Conservation (phyloP, 169 alveolate genomes). For the Cardiosporidium cionae region DNA sequence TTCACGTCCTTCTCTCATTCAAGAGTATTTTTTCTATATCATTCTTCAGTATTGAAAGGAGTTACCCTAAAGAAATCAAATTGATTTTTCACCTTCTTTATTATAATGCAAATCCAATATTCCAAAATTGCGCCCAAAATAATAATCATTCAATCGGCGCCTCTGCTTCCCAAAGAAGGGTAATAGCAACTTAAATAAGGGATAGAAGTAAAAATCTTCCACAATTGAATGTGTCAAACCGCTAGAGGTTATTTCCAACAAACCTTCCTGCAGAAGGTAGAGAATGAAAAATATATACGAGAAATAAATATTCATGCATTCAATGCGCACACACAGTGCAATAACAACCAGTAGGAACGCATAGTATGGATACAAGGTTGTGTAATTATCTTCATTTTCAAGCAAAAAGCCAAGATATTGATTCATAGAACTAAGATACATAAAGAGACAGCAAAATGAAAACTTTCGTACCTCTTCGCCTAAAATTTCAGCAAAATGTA, state of each 20-base stretch:
- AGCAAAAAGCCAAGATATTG: too few relatives aligned
- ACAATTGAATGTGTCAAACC: not conserved
- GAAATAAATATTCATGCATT: too few relatives aligned
- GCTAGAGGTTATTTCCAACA: not conserved
- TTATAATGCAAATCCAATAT: not conserved
- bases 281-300: too few relatives aligned
- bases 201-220: not conserved
- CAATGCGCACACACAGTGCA: too few relatives aligned
- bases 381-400: too few relatives aligned
- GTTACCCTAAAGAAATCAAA: too few relatives aligned
- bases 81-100: too few relatives aligned
- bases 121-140: not conserved
- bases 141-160: not conserved
- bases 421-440: not conserved
- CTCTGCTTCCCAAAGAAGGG: not conserved
- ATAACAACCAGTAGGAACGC: too few relatives aligned
- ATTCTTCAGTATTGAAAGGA: too few relatives aligned
- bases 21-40: too few relatives aligned
- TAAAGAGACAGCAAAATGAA: not conserved
- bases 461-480: constrained; percentile 13
- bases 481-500: constrained; percentile 44
- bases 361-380: too few relatives aligned
- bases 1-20: too few relatives aligned
- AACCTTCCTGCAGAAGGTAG: not conserved
- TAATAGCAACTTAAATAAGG: not conserved